Evolutionary conservation across 2,329 filamentous ascomycete genomes (phyloP), one percentile per base, ranked within the genome.

Genomic region (Botrytis medusae): DNA sequence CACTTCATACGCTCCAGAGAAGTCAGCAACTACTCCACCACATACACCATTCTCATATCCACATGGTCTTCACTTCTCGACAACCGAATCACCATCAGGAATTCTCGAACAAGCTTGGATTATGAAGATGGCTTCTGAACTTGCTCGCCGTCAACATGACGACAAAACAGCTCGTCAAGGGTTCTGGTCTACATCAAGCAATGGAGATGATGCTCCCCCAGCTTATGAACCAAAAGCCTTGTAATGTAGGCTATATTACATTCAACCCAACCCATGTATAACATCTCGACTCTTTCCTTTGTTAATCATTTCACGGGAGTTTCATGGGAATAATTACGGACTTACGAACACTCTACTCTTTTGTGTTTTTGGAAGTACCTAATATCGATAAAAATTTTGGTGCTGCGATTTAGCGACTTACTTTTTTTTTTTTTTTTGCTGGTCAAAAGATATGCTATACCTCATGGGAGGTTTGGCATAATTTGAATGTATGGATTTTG

Each of bases 61-160:
- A 22, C 77, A 78, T 32, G 69, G 76, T 46, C 64, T 78, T 10
- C 72, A 75, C 20, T 48, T 65, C 29, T 65, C 69, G 2, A 14
- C 69, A 4, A 42, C 20, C 22, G 29, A 74, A 74, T 54, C 54
- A 62, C 57, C 57, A 76, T 79, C 81, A 46, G 80, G 79, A 25
- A 82, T 85, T 37, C 80, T 86, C n/a, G 84, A 87, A 74, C 83
- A 85, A 75, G 93, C 93, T 4, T 96, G 93, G 92, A 92, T 96
- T 83, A 90, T 92, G 84, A 96, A 97, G 85, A 96, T 99, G 89
- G 95, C 95, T 8, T 91, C 91, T 76, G 96, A 98, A 82, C 95
- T 98, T 78, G 94, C 94, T 51, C 87, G 91, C 69, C 92, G 93
- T 72, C 94, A 97, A 76, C 93, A 95, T 77, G 93, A 97, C 77